Base-by-base conservation (phyloP, 2,329 filamentous ascomycete genomes). In the Fusarium secorum region DNA sequence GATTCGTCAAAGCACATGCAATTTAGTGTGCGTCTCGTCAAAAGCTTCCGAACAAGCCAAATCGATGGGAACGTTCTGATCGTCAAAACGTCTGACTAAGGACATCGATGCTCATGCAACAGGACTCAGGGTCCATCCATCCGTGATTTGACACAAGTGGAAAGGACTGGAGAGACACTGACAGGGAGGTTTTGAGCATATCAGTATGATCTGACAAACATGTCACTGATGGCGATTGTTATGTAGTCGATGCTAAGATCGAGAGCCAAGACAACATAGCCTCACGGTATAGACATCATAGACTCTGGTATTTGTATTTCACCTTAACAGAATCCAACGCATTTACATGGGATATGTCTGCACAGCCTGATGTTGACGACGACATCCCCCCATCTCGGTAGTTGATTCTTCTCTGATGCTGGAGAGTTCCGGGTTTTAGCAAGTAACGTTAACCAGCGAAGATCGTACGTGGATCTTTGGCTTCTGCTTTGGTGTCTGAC, bases 321-420 rank as follows among this genome's bases (percentile, higher is more conserved):
- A 51, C 3, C 24, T 53, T 24, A 22, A 30, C 35, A 35, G 28
- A 17, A 36, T 22, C 45, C 18, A 42, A 42, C 13, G 24, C n/a
- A 32, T 35, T 62, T 41, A 24, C 63, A 55, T 51, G 42, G 33
- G 26, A 64, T 71, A 45, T 68, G 7, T 64, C 24, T 61, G n/a
- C 64, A 71, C 60, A 60, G 68, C 59, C 63, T 58, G 41, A 41
- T 56, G 53, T 64, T 68, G 68, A 54, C 54, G 67, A 71, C 67
- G 32, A 39, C 65, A 36, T 49, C 30, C 44, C 45, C 26, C 51
- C 64, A 49, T 52, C 22, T 68, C 53, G 53, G 48, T 38, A 59
- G 22, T 59, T 44, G 22, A 33, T 32, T 44, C 38, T 56, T 20
- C 22, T 39, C n/a, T 58, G 49, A 45, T 44, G n/a, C 54, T 54